Evolutionary conservation across 2,329 filamentous ascomycete genomes (phyloP).

Genomic region (Scolecobasidium constrictum): DNA sequence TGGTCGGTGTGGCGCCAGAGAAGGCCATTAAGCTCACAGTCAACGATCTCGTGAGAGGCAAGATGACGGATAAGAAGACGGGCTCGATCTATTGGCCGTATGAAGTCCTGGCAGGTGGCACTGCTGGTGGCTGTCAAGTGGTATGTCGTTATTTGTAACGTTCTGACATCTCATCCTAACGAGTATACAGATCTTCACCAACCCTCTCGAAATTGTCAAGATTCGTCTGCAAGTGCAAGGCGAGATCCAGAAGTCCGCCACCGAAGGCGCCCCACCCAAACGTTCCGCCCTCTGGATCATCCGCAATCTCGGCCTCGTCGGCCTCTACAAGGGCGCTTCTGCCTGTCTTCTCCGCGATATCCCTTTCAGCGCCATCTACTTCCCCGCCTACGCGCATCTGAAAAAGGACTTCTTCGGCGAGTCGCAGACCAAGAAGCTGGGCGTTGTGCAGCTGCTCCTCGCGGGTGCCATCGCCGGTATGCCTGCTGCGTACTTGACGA

Average conservation of each 20-base stretch:
- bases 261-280: conserved; percentile 69
- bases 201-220: conserved; percentile 98
- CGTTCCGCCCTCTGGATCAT: conserved; percentile 98
- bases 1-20: conserved; percentile 96
- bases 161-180: neutral
- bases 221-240: conserved; percentile 96
- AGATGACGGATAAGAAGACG: conserved; percentile 61
- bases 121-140: conserved; percentile 89
- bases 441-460: conserved; percentile 80
- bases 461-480: conserved; percentile 72
- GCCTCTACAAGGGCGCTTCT: conserved; percentile 91
- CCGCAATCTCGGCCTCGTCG: conserved; percentile 83
- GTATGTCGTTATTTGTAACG: conserved; percentile 34
- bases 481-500: conserved; percentile 69
- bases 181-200: conserved; percentile 78
- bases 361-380: conserved; percentile 97
- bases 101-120: conserved; percentile 80
- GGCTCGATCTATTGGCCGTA: conserved; percentile 58
- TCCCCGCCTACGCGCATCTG: conserved; percentile 89
- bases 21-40: conserved; percentile 99
- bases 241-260: conserved; percentile 78
- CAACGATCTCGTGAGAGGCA: conserved; percentile 78
- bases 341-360: conserved; percentile 90
- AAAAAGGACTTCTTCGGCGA: conserved; percentile 94
- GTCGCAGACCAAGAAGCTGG: conserved; percentile 73